Conservation (phyloP, 371 early-diverging fungal species). For the Mucor saturninus region DNA sequence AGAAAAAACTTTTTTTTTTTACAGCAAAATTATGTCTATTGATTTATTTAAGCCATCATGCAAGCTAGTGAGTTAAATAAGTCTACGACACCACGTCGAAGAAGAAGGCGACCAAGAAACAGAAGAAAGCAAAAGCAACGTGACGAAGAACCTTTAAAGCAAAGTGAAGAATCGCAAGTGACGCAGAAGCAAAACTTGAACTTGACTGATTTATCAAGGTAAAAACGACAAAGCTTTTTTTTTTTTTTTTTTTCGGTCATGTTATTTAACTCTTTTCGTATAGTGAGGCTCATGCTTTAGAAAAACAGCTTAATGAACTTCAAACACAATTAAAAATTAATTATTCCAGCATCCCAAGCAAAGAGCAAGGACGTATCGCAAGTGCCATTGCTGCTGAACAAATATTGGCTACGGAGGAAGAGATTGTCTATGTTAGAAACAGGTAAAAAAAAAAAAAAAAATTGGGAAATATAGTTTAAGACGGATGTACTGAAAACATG, state of each 20-base stretch:
- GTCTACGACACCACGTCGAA: conserved; percentile 25
- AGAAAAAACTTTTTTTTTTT: neutral
- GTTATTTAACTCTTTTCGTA: neutral
- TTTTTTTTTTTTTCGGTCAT: neutral
- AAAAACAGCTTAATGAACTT: conserved; percentile 48
- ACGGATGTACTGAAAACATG: neutral
- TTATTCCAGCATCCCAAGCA: conserved; percentile 41
- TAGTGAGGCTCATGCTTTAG: conserved; percentile 56
- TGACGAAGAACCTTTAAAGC: neutral
- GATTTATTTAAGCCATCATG: conserved; percentile 17
- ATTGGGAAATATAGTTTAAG: neutral
- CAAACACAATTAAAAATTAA: conserved; percentile 50
- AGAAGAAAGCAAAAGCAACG: conserved; percentile 24
- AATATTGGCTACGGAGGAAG: conserved; percentile 51
- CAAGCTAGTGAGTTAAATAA: conserved; percentile 15
- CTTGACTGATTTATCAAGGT: conserved; percentile 16
- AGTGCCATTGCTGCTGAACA: conserved; percentile 41
- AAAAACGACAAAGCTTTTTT: neutral
- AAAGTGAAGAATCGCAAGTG: neutral
- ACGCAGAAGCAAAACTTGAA: neutral
- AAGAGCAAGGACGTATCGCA: conserved; percentile 44
- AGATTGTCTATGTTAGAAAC: conserved; percentile 49
- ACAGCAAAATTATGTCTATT: conserved; percentile 18
- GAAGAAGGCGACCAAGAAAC: conserved; percentile 37
- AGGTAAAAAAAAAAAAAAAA: conserved; percentile 30